Percentiles rank a stretch among this genome's conserved stretches.
Conservation (phyloP, 345 rosid genomes). For the Syzygium grande region DNA sequence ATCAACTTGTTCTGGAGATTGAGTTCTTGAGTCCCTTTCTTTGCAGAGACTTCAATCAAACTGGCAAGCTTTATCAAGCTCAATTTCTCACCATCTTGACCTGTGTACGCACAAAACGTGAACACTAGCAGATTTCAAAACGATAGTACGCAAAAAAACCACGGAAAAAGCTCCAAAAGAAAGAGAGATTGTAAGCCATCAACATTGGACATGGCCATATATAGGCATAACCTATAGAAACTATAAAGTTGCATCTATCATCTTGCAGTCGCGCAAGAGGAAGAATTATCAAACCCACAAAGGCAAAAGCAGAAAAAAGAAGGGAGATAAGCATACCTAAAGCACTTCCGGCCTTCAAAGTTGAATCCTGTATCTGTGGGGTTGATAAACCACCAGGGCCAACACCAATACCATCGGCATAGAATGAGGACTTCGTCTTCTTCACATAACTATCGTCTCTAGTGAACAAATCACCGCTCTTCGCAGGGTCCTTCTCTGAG, state of each 20-base stretch:
- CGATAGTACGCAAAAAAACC: neutral
- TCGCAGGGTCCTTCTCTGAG: slow-evolving; percentile 20
- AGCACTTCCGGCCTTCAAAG: slow-evolving; percentile 37
- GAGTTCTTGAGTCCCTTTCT: slow-evolving; percentile 77
- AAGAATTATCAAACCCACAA: neutral
- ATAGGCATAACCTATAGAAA: neutral
- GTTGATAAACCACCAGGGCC: slow-evolving; percentile 23
- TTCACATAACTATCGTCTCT: slow-evolving; percentile 72
- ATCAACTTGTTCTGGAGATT: slow-evolving; percentile 72
- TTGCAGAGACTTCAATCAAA: slow-evolving; percentile 76
- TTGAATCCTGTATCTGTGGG: slow-evolving; percentile 49
- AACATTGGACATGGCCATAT: neutral
- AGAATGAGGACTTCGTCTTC: slow-evolving; percentile 45
- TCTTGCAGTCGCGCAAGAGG: neutral
- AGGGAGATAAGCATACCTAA: slow-evolving; percentile 31
- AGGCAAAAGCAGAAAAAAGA: neutral
- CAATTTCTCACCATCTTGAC: slow-evolving; percentile 61
- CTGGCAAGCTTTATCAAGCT: slow-evolving; percentile 91
- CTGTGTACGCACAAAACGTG: slow-evolving; percentile 20
- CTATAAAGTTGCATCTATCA: neutral
- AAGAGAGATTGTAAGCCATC: neutral
- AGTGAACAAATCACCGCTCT: slow-evolving; percentile 31
- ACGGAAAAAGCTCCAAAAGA: neutral
- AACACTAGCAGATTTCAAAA: neutral
- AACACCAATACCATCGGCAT: slow-evolving; percentile 27